phyloP scores from a whole-genome alignment of 2,329 filamentous ascomycete genomes.

The Graphiopsis chlorocephala region DNA sequence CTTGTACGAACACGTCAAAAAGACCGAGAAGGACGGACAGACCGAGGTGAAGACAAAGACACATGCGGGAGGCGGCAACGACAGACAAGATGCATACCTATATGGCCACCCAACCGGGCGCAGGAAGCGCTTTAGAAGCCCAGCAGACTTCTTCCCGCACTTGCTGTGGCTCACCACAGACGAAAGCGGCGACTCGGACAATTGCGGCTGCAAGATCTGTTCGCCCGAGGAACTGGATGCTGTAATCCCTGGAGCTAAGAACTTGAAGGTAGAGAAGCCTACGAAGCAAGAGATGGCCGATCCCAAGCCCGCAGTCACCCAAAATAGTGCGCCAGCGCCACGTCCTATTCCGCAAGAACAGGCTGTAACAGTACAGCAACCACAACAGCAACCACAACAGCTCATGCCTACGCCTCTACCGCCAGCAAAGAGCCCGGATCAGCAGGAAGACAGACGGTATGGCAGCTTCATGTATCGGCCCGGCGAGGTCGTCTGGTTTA shows the following conservation, averaged over 20 bases:
- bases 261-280: constrained; percentile 21
- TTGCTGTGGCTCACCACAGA: constrained; percentile 57
- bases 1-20: constrained; percentile 58
- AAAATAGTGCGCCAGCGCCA: background rate
- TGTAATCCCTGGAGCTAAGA: constrained; percentile 31
- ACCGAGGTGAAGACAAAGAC: constrained; percentile 48
- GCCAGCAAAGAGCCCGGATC: constrained; percentile 44
- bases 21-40: constrained; percentile 44
- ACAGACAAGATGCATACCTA: constrained; percentile 59
- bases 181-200: constrained; percentile 50
- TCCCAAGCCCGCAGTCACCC: background rate
- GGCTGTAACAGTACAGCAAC: constrained; percentile 19
- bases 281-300: constrained; percentile 19
- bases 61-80: constrained; percentile 50
- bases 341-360: constrained; percentile 4
- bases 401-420: constrained; percentile 34
- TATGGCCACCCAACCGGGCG: constrained; percentile 59
- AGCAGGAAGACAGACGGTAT: constrained; percentile 49
- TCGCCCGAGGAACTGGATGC: constrained; percentile 52
- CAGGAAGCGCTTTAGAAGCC: constrained; percentile 57
- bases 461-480: constrained; percentile 51
- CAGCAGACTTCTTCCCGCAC: constrained; percentile 60
- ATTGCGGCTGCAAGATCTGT: constrained; percentile 59
- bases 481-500: constrained; percentile 58
- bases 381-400: constrained; percentile 17